A percentile compares a stretch with the other conserved stretches of the same genome.
These are phyloP conservation scores for Yarrowia yakushimensis DNA, from an alignment of 805 yeast genomes.

Conservation along the genomic window DNA sequence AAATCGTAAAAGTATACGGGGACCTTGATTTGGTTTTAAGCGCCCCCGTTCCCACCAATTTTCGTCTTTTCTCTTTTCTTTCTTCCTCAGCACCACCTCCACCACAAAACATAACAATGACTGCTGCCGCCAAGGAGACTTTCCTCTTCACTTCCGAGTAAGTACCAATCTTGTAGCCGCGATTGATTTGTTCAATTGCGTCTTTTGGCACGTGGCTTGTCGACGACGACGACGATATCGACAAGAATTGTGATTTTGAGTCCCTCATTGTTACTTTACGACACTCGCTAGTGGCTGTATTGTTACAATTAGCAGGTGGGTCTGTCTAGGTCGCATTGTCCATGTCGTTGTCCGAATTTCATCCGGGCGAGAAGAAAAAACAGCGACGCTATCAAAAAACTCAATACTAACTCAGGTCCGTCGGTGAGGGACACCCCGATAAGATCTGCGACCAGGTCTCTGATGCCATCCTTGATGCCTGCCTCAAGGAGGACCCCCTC, in stretches of 20 bases:
- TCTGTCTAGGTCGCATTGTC: not conserved
- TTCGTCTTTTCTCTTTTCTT: not conserved
- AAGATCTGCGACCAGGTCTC: conserved; percentile 92
- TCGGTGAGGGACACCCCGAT: conserved; percentile 62
- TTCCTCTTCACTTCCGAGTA: conserved; percentile 64
- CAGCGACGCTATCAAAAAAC: not conserved
- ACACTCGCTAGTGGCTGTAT: no score
- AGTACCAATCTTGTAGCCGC: conserved; percentile 17
- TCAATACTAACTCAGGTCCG: conserved; percentile 39
- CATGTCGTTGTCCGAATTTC: not conserved
- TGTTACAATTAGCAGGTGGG: no score
- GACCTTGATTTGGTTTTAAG: conserved; percentile 23
- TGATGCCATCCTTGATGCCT: conserved; percentile 97
- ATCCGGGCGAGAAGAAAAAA: no score
- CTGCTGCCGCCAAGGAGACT: conserved; percentile 39
- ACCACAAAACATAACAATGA: conserved; percentile 30
- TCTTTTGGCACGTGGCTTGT: not conserved
- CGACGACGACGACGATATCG: not conserved
- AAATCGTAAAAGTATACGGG: conserved; percentile 12
- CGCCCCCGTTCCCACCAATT: conserved; percentile 10
- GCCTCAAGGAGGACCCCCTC: conserved; percentile 90
- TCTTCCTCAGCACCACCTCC: conserved; percentile 24
- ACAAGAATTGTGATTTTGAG: not conserved
- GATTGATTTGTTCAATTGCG: not conserved
- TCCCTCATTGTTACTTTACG: no score